Evolutionary conservation across 2,329 filamentous ascomycete genomes (phyloP).

Genomic region (Apiospora aurea): DNA sequence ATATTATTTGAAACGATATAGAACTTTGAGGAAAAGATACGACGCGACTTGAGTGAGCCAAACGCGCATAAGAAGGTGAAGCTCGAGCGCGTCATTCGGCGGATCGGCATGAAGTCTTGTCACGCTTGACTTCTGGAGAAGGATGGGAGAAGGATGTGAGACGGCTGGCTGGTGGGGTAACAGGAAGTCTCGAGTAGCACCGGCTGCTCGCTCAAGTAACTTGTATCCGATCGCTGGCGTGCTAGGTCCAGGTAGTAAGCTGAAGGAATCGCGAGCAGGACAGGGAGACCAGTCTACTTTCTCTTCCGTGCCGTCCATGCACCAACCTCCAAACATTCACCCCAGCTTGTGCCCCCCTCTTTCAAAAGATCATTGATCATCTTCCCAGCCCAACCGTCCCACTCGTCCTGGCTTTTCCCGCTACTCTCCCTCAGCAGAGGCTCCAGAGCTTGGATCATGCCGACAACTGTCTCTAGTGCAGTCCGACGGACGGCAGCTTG

Average conservation of each 20-base stretch:
- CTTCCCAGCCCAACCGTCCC: constrained; percentile 87
- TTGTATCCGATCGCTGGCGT: not conserved
- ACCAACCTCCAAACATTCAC: constrained; percentile 85
- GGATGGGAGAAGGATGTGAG: not conserved
- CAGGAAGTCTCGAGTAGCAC: not conserved
- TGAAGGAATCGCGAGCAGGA: constrained; percentile 28
- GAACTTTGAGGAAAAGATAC: constrained; percentile 84
- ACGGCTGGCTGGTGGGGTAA: not conserved
- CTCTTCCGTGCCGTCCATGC: constrained; percentile 89
- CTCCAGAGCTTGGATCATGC: constrained; percentile 86
- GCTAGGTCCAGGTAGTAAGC: constrained; percentile 30
- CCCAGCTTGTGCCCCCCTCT: constrained; percentile 79
- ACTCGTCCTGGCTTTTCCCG: constrained; percentile 89
- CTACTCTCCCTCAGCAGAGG: constrained; percentile 82
- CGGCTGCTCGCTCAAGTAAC: not conserved
- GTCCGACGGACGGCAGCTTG: constrained; percentile 79
- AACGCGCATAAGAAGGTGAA: not conserved
- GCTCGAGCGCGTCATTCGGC: not conserved
- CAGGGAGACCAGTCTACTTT: constrained; percentile 31
- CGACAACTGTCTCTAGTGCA: constrained; percentile 81
- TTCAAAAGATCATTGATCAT: constrained; percentile 86
- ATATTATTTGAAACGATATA: constrained; percentile 92
- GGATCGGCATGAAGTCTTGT: not conserved
- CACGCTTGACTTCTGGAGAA: constrained; percentile 3
- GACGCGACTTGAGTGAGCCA: constrained; percentile 46